phyloP scores from a whole-genome alignment of 1,284 basidiomycete genomes.

The Wallemia mellicola region DNA sequence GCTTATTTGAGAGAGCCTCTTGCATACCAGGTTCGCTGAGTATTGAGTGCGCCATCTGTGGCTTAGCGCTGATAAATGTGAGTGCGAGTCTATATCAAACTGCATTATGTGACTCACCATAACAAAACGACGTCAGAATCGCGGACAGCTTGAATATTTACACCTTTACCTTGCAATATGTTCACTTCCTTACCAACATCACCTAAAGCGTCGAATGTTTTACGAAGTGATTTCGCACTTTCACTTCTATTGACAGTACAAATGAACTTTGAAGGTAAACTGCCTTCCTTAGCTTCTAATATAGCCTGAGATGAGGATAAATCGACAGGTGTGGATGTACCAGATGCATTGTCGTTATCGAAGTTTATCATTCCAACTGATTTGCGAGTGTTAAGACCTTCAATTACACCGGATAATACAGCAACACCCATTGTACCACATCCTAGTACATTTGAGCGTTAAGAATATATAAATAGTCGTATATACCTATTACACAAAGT shows the following conservation, averaged over 20 bases:
- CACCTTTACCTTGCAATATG: slow-evolving; percentile 26
- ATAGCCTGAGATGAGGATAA: slow-evolving; percentile 8
- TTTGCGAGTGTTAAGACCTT: slow-evolving; percentile 30
- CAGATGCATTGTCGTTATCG: slow-evolving; percentile 57
- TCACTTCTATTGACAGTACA: slow-evolving; percentile 62
- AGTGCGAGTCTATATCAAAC: neutral
- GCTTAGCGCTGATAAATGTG: slow-evolving; percentile 45
- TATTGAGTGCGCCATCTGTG: slow-evolving; percentile 52
- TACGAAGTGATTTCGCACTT: slow-evolving; percentile 36
- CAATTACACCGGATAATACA: slow-evolving; percentile 64
- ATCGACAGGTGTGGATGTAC: slow-evolving; percentile 40
- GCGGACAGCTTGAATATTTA: slow-evolving; percentile 40
- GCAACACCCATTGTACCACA: slow-evolving; percentile 98
- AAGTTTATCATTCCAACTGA: slow-evolving; percentile 14
- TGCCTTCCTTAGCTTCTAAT: slow-evolving; percentile 23
- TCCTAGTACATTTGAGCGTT: slow-evolving; percentile 23
- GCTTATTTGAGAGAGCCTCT: slow-evolving; percentile 59
- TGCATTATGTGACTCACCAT: slow-evolving; percentile 25
- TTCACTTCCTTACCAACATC: slow-evolving; percentile 32
- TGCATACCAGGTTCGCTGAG: slow-evolving; percentile 48
- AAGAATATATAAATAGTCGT: neutral
- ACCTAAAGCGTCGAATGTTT: slow-evolving; percentile 29
- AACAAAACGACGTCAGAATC: slow-evolving; percentile 60
- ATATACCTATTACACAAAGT: slow-evolving; percentile 19
- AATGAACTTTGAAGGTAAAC: slow-evolving; percentile 52